Evolutionary conservation across 306 rosid genomes (phyloP).

Genomic region (Cicer yamashitae): DNA sequence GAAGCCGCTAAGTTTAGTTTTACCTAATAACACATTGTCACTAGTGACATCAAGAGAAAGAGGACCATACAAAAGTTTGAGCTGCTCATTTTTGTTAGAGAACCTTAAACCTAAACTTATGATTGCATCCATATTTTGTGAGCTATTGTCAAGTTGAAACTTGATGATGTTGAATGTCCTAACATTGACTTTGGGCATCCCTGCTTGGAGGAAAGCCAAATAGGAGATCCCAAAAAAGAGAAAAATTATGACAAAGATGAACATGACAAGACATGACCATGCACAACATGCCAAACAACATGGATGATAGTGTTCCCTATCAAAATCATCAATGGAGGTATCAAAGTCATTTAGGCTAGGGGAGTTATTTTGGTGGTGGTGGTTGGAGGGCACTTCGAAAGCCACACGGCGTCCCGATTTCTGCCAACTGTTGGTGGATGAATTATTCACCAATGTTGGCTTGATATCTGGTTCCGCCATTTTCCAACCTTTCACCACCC

Average conservation of each 20-base stretch:
- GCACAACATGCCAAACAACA: constrained; percentile 45
- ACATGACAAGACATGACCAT: constrained; percentile 46
- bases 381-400: constrained; percentile 29
- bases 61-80: constrained; percentile 43
- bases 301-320: constrained; percentile 28
- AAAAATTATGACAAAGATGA: constrained; percentile 38
- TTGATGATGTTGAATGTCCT: constrained; percentile 35
- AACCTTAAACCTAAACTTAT: constrained; percentile 36
- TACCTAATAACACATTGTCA: constrained; percentile 38
- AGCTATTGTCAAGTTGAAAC: constrained; percentile 37
- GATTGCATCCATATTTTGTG: constrained; percentile 10
- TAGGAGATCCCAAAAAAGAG: constrained; percentile 47
- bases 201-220: constrained; percentile 48
- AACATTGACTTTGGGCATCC: constrained; percentile 51
- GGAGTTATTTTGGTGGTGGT: neutral
- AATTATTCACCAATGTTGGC: neutral
- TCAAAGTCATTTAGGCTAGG: neutral
- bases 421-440: constrained; percentile 1
- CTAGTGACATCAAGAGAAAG: constrained; percentile 27
- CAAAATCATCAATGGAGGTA: constrained; percentile 16
- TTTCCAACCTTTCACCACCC: constrained; percentile 40
- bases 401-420: constrained; percentile 34
- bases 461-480: constrained; percentile 36
- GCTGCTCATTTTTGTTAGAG: constrained; percentile 52
- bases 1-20: constrained; percentile 12